A percentile compares a stretch with the other conserved stretches of the same genome.
phyloP scores from a whole-genome alignment of 1,139 yeast genomes.

The Kodamaea fungicola region DNA sequence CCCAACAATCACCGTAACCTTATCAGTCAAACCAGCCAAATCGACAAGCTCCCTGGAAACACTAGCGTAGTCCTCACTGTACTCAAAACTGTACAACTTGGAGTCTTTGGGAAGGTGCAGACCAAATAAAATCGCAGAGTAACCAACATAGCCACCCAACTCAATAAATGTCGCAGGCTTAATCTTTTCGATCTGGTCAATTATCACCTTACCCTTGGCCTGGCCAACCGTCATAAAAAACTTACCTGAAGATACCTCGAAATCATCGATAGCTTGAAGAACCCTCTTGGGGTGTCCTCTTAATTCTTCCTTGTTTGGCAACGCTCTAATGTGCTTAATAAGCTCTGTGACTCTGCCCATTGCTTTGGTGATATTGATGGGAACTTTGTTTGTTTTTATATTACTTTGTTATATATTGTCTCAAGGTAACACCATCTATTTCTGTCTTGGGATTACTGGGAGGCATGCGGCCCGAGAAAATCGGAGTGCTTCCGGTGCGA shows the following conservation, averaged over 20 bases:
- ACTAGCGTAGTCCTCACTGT: slow-evolving; percentile 28
- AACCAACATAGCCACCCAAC: slow-evolving; percentile 45
- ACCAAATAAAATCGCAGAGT: slow-evolving; percentile 39
- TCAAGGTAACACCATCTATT: not conserved
- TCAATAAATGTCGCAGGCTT: slow-evolving; percentile 38
- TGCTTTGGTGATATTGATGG: too few species aligned
- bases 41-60: slow-evolving; percentile 30
- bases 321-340: slow-evolving; percentile 19
- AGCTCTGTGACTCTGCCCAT: slow-evolving; percentile 9
- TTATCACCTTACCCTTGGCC: slow-evolving; percentile 28
- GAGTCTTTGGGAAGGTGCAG: slow-evolving; percentile 23
- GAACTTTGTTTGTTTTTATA: too few species aligned
- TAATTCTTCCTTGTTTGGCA: slow-evolving; percentile 19
- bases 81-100: slow-evolving; percentile 38
- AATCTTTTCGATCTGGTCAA: slow-evolving; percentile 19
- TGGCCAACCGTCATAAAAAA: slow-evolving; percentile 32
- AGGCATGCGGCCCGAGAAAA: not conserved
- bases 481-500: not conserved
- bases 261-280: slow-evolving; percentile 29
- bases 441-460: not conserved
- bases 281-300: slow-evolving; percentile 29
- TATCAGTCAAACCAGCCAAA: slow-evolving; percentile 33
- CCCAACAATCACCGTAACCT: slow-evolving; percentile 36
- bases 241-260: slow-evolving; percentile 9
- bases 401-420: too few species aligned